Evolutionary conservation across 495 filamentous ascomycete species (phyloP).

Genomic region (Amorphotheca resinae): DNA sequence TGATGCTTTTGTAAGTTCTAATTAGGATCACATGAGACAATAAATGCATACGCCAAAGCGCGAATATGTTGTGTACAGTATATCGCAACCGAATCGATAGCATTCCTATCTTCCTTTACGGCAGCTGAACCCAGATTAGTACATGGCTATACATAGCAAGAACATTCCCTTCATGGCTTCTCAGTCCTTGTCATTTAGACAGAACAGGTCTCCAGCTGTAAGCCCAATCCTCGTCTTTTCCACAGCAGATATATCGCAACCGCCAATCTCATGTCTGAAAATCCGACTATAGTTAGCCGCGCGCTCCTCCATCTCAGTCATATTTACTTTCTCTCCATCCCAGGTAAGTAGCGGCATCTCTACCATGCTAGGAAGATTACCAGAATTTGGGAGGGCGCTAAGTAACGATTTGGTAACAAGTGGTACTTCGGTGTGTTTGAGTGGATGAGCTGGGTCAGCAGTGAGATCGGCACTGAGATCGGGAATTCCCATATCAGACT

Average conservation of each 20-base stretch:
- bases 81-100: too few species aligned
- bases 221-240: background rate
- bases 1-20: too few species aligned
- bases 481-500: conserved; percentile 1
- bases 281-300: conserved; percentile 9
- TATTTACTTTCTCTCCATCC: conserved; percentile 10
- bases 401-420: conserved; percentile 11
- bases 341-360: conserved; percentile 16
- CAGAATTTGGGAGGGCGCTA: conserved; percentile 12
- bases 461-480: conserved; percentile 6
- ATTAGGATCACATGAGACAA: too few species aligned
- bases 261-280: conserved; percentile 17
- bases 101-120: too few species aligned
- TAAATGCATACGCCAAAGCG: too few species aligned
- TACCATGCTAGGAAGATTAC: conserved; percentile 7
- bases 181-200: conserved; percentile 10
- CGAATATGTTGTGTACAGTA: too few species aligned
- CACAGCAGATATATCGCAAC: conserved; percentile 3
- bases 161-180: too few species aligned
- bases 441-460: conserved; percentile 15
- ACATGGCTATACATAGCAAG: too few species aligned
- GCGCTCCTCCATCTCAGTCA: background rate
- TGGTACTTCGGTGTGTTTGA: conserved; percentile 13
- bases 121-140: too few species aligned
- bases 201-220: conserved; percentile 16